Conservation (phyloP, 306 rosid species). For the Amphicarpaea edgeworthii region DNA sequence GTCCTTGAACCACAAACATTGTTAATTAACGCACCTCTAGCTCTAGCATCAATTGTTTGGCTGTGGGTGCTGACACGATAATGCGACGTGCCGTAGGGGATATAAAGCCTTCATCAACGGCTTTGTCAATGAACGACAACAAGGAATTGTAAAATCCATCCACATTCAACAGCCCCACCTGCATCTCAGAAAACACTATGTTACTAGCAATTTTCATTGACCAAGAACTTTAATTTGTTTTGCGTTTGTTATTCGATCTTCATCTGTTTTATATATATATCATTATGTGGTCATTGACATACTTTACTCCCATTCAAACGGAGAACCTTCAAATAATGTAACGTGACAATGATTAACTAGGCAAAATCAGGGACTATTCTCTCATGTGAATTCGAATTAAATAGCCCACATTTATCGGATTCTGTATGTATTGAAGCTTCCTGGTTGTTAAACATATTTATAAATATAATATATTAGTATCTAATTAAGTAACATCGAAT, state of each 20-base stretch:
- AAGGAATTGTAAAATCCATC: constrained; percentile 96
- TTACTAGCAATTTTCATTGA: constrained; percentile 38
- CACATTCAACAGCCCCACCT: constrained; percentile 99
- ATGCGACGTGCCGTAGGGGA: constrained; percentile 96
- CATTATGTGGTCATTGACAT: constrained; percentile 29
- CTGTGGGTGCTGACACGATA: constrained; percentile 96
- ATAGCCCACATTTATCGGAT: constrained; percentile 63
- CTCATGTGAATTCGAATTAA: constrained; percentile 73
- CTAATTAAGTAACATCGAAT: neutral
- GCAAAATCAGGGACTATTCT: constrained; percentile 50
- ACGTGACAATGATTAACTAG: constrained; percentile 56
- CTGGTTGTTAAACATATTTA: constrained; percentile 11
- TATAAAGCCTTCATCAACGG: constrained; percentile 98
- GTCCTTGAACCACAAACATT: neutral
- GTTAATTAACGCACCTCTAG: constrained; percentile 68
- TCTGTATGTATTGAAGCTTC: constrained; percentile 29
- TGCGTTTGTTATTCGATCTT: constrained; percentile 5
- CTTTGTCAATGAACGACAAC: constrained; percentile 88
- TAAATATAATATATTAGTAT: neutral
- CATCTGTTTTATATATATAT: constrained; percentile 18
- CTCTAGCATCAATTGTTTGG: constrained; percentile 79
- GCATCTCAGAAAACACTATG: constrained; percentile 43
- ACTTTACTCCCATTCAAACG: constrained; percentile 70
- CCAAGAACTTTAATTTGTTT: constrained; percentile 51
- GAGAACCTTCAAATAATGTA: constrained; percentile 62